Evolutionary conservation across 2,329 filamentous ascomycete species (phyloP).

Genomic region (Colletotrichum sp.): DNA sequence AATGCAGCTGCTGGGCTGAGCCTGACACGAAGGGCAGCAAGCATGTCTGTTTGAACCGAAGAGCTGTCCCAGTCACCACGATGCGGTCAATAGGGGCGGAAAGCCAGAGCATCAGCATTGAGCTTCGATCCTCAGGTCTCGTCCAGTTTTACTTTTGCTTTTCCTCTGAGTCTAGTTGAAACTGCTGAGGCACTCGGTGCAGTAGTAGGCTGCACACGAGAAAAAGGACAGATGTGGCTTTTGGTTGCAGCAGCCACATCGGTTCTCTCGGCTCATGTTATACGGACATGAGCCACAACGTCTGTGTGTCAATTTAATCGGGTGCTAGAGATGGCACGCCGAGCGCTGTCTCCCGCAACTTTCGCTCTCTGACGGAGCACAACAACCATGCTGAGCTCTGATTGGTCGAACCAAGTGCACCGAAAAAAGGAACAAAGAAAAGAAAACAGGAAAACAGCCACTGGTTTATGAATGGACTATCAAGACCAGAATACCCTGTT

Average conservation of each 20-base stretch:
- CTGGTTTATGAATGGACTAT: not conserved
- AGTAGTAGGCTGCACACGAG: not conserved
- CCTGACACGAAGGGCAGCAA: not conserved
- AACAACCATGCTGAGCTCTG: not conserved
- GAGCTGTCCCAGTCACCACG: not conserved
- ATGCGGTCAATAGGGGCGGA: not conserved
- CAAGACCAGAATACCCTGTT: not conserved
- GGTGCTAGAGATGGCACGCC: not conserved
- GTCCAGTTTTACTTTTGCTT: not conserved
- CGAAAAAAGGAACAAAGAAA: not conserved
- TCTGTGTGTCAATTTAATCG: not conserved
- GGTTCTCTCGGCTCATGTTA: not conserved
- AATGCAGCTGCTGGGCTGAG: not conserved
- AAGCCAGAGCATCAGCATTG: not conserved
- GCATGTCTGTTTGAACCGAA: not conserved
- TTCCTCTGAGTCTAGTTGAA: not conserved
- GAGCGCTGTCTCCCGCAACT: not conserved
- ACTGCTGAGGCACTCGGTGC: not conserved
- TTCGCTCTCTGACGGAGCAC: not conserved
- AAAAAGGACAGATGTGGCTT: not conserved
- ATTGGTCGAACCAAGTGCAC: not conserved
- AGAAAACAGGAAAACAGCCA: not conserved
- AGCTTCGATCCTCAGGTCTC: not conserved
- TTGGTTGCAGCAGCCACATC: not conserved
- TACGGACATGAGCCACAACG: not conserved